Evolutionary conservation across 768 basidiomycete genomes (phyloP), one percentile per base, ranked within the genome.

Genomic region (Mycena galopus): DNA sequence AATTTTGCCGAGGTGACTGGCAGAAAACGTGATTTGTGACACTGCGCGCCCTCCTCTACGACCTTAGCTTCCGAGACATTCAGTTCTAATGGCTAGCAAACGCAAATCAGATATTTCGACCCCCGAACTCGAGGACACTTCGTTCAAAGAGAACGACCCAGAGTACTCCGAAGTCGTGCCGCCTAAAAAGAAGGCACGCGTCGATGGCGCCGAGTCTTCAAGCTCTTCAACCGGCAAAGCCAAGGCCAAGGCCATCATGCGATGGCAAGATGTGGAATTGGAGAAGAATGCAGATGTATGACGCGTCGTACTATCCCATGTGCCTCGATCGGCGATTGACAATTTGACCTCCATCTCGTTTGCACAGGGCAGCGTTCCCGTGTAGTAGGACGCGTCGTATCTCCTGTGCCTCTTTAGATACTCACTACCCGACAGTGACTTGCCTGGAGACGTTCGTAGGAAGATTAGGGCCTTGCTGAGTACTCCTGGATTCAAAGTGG

Each of bases 381-480:
- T 84, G 30, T 83, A 77, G 83, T 82, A 73, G 23, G 44, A 47
- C 37, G 60, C 42, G 14, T 51, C 39, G 62, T 12, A 27, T 14
- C 32, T 55, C 19, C 2, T 16, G 2, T 23, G 33, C 25, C 32
- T 65, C 3, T 9, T 25, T n/a, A 12, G 11, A 17, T 23, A 21
- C 63, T 65, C 23, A 65, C 17, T 12, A 30, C 39, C 32, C 50
- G 3, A 29, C 64, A 86, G 86, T 64, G 86, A 87, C 67, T 83
- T 86, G 72, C 87, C 84, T 70, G 85, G 84, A 53, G 86, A 87
- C 11, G 80, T 88, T 66, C 81, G 86, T 33, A 82, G 85, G 35
- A 88, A 87, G 79, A 88, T 87, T 39, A 77, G 82, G 16, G 66
- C 78, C 3, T 76, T 87, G 51, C 82, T 80, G 75, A 86, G 86